Evolutionary conservation across 108 stramenopile genomes (phyloP).

Genomic region (Cylindrotheca fusiformis): DNA sequence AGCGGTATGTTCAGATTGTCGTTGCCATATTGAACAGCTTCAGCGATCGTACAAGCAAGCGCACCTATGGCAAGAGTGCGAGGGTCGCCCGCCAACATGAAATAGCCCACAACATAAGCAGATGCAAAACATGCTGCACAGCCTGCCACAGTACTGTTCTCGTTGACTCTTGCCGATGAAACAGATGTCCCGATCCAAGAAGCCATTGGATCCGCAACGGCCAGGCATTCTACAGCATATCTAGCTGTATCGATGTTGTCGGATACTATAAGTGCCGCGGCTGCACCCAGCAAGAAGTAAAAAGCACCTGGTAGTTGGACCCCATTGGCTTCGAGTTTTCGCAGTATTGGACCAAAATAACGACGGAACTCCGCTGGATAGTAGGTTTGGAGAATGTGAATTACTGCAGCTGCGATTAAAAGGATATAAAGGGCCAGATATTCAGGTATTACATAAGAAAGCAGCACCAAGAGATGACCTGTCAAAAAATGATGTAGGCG

Average conservation of each 20-base stretch:
- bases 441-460: conserved; percentile 41
- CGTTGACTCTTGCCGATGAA: conserved; percentile 20
- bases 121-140: conserved; percentile 50
- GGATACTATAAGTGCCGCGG: conserved; percentile 22
- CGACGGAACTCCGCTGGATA: conserved; percentile 19
- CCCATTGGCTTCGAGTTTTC: conserved; percentile 31
- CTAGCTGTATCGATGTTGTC: conserved; percentile 25
- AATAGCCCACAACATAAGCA: conserved; percentile 28
- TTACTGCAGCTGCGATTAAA: conserved; percentile 15
- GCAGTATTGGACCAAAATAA: conserved; percentile 43
- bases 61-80: conserved; percentile 31
- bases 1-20: conserved; percentile 62
- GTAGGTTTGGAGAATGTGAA: conserved; percentile 22
- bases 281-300: conserved; percentile 52
- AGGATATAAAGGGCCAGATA: conserved; percentile 22
- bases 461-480: conserved; percentile 46
- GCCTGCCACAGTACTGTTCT: conserved; percentile 35
- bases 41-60: conserved; percentile 46
- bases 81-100: conserved; percentile 9
- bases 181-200: conserved; percentile 46
- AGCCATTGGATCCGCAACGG: conserved; percentile 61
- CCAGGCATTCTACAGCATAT: conserved; percentile 53
- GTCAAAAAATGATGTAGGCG: conserved; percentile 57
- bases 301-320: conserved; percentile 51
- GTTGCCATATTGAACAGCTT: conserved; percentile 44